Base-by-base conservation (phyloP, 192 early-diverging fungal genomes). In the Backusella macrospora region DNA sequence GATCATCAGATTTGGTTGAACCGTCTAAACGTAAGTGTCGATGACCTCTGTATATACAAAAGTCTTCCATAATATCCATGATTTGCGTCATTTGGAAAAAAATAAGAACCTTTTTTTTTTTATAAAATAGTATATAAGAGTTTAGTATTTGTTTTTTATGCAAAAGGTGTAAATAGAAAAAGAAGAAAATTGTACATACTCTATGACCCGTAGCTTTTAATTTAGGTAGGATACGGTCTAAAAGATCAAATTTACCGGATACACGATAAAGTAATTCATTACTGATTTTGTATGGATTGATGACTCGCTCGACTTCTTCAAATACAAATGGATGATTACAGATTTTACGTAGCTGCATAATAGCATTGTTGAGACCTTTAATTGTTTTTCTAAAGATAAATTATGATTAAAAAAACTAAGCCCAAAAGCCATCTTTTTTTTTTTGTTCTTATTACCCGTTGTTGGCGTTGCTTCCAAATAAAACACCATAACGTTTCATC, bases 281-380 rank as follows among this genome's bases (percentile, higher is more conserved):
- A 52, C 84, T 93, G 15, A 74, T 80, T 63, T 87, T 81, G 43
- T 78, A 71, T 8, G 93, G 93, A 74, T 95, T 94, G 78, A 99
- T 86, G 23, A 85, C 76, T 10, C 84, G 78, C 78, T 97, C 96
- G 0, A 99, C 96, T 73, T 95, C 92, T 55, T 92, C 90, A 86
- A 95, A 98, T 16, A 98, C 95, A 82, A 92, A 99, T 46, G 97
- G 97, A 81, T 99, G 97, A 84, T 98, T 99, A 80, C 94, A 95
- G 73, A 99, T 94, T 80, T 98, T 98, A 37, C 96, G 90, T 65
- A 99, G 88, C 81, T 99, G 96, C 97, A 99, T 96, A 63, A 99
- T 91, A 3, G 93, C 85, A 84, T 99, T 99, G 83, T 93, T 96
- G 67, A 99, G 80, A 2, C 93, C 92, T 71, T 89, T 93, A 38